Percentiles rank a stretch among this genome's conserved stretches.
Conservation (phyloP, 768 basidiomycete species). For the Collybiopsis luxurians region DNA sequence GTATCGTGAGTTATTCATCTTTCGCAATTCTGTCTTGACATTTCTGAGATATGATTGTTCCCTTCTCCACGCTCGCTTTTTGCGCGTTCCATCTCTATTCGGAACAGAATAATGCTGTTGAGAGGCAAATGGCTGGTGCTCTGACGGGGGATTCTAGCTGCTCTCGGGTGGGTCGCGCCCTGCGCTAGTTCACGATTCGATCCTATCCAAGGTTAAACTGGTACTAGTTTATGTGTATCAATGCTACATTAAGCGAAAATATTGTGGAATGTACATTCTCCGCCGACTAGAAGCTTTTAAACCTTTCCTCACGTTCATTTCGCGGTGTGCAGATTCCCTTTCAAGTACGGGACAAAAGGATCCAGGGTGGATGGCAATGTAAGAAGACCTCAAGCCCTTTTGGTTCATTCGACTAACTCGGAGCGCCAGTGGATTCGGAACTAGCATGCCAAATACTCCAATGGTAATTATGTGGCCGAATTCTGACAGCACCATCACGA, state of each 20-base stretch:
- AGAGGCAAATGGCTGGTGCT: not conserved
- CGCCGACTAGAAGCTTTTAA: not conserved
- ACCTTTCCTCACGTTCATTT: not conserved
- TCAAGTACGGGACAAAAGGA: conserved; percentile 36
- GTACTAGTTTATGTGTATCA: conserved; percentile 39
- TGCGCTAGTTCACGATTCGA: not conserved
- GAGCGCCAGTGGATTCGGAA: conserved; percentile 63
- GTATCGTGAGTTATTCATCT: no score
- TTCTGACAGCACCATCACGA: conserved; percentile 53
- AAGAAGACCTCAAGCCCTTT: no score
- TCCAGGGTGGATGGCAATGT: conserved; percentile 66
- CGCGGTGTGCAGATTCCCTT: conserved; percentile 38
- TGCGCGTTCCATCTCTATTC: no score
- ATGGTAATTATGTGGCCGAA: conserved; percentile 81
- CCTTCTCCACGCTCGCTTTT: no score
- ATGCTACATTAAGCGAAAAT: conserved; percentile 43
- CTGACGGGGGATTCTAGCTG: conserved; percentile 30
- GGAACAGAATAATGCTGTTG: not conserved
- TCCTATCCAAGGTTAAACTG: not conserved
- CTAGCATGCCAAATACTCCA: conserved; percentile 48
- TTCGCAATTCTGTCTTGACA: no score
- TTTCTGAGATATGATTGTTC: no score
- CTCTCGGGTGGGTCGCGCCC: conserved; percentile 11
- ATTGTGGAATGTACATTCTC: conserved; percentile 22
- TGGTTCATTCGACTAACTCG: no score